A percentile compares a stretch with the other conserved stretches of the same genome.
Evolutionary conservation across 2,329 filamentous ascomycete species (phyloP).

Genomic region (Magnaporthiopsis poae): DNA sequence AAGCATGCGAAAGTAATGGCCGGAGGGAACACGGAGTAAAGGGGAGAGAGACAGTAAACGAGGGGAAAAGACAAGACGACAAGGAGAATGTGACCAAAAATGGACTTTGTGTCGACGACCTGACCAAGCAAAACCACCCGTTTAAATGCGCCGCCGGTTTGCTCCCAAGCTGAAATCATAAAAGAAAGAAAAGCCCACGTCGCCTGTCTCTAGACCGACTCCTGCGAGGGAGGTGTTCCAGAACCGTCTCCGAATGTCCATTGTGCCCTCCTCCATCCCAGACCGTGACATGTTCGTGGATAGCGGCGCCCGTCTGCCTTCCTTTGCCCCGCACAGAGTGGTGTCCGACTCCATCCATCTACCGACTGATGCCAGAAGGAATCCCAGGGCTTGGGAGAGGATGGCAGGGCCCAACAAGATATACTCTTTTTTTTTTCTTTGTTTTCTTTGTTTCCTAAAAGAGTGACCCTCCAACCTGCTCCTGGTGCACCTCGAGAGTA

Average conservation of each 20-base stretch:
- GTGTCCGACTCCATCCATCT: not conserved
- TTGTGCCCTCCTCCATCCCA: not conserved
- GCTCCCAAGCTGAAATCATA: not conserved
- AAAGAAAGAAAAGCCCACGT: not conserved
- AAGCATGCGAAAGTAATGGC: not conserved
- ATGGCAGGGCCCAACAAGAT: not conserved
- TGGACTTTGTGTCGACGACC: not conserved
- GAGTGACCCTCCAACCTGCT: slow-evolving; percentile 68
- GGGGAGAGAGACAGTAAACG: not conserved
- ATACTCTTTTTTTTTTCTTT: not conserved
- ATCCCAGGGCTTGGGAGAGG: not conserved
- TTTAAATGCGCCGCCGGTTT: slow-evolving; percentile 5
- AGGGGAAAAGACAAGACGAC: not conserved
- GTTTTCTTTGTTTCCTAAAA: not conserved
- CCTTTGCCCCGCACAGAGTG: not conserved
- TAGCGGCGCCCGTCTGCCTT: not conserved
- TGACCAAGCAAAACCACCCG: not conserved
- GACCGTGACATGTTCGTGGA: not conserved
- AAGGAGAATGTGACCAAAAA: slow-evolving; percentile 1
- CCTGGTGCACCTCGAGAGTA: slow-evolving; percentile 92
- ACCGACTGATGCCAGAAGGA: not conserved
- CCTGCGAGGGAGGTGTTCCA: not conserved
- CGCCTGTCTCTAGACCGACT: not conserved
- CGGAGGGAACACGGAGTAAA: not conserved
- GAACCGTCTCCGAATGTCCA: not conserved